These are phyloP conservation scores for Colletotrichum sojae DNA, from an alignment of 2,329 filamentous ascomycete genomes.

Conservation along the genomic window DNA sequence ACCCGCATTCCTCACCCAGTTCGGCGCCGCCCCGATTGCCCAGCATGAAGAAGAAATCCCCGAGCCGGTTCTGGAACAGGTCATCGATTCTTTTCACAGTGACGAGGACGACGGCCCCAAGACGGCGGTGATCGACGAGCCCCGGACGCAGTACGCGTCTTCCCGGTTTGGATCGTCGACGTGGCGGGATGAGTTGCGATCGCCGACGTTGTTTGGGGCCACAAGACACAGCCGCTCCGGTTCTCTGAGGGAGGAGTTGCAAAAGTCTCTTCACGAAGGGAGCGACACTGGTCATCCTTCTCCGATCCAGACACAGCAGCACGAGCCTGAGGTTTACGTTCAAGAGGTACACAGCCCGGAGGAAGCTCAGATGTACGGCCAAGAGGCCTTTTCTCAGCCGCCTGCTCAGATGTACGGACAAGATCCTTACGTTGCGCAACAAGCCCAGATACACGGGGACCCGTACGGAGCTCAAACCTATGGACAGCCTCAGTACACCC, in stretches of 20 bases:
- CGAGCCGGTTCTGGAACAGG: constrained; percentile 27
- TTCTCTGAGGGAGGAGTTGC: constrained; percentile 25
- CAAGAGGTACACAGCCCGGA: constrained; percentile 1
- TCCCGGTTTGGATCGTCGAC: constrained; percentile 28
- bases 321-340: background rate
- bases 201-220: constrained; percentile 23
- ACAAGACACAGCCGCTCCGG: constrained; percentile 31
- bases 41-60: constrained; percentile 5
- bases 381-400: background rate
- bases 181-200: constrained; percentile 35
- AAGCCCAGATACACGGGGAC: constrained; percentile 7
- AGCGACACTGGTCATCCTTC: background rate
- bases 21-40: constrained; percentile 5
- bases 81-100: constrained; percentile 31
- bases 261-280: constrained; percentile 7
- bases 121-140: constrained; percentile 24
- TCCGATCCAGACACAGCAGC: background rate
- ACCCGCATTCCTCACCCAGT: constrained; percentile 28
- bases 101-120: constrained; percentile 30
- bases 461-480: background rate
- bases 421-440: background rate
- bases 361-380: constrained; percentile 6
- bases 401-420: background rate
- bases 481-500: constrained; percentile 7
- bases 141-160: constrained; percentile 22